Evolutionary conservation across 169 alveolate species (phyloP).

Genomic region (Toxoplasma gondii): DNA sequence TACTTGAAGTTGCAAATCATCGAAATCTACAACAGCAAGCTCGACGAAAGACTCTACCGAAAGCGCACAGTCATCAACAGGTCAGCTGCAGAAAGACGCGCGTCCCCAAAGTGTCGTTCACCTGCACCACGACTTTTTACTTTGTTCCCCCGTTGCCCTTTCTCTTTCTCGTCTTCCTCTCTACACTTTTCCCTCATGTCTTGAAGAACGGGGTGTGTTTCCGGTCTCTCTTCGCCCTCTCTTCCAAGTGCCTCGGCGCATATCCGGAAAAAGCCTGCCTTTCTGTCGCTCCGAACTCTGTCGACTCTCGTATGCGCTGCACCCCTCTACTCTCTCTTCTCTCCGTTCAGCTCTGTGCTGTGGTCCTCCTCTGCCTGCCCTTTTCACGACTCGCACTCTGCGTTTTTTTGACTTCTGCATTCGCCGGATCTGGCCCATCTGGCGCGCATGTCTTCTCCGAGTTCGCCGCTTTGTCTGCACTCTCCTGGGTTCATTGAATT

Average conservation of each 20-base stretch:
- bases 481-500: not conserved
- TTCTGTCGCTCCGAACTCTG: too few species aligned
- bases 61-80: conserved; percentile 84
- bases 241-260: not conserved
- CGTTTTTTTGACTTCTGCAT: not conserved
- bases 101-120: not conserved
- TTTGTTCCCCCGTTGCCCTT: too few species aligned
- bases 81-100: conserved; percentile 41
- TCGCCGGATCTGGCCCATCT: not conserved
- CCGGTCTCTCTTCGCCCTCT: not conserved
- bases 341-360: too few species aligned
- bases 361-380: too few species aligned
- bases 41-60: conserved; percentile 90
- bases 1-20: conserved; percentile 68
- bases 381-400: too few species aligned
- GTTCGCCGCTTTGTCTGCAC: not conserved
- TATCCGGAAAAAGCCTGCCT: too few species aligned
- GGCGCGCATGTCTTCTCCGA: not conserved
- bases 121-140: not conserved
- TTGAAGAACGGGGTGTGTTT: too few species aligned
- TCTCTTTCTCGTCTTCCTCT: not conserved
- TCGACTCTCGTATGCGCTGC: too few species aligned
- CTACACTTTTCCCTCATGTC: too few species aligned
- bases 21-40: conserved; percentile 89
- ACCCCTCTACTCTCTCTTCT: too few species aligned